Evolutionary conservation across 441 rosid species (phyloP).

Genomic region (Daphne laureola): DNA sequence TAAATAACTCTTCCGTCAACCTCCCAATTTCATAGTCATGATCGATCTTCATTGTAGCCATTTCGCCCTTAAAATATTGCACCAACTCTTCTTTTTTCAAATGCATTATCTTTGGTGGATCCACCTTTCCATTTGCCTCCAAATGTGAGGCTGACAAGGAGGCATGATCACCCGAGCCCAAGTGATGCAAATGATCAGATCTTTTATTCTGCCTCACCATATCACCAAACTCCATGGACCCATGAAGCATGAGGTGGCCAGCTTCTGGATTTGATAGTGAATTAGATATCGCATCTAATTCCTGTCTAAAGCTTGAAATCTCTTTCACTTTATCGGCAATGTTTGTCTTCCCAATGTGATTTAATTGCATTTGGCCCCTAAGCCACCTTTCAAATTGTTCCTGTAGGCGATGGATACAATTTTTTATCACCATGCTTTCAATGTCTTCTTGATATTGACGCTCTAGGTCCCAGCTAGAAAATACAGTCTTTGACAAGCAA

Average conservation of each 20-base stretch:
- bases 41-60: conserved; percentile 77
- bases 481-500: conserved; percentile 30
- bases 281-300: conserved; percentile 55
- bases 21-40: conserved; percentile 54
- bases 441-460: conserved; percentile 40
- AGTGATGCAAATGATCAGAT: conserved; percentile 43
- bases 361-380: conserved; percentile 30
- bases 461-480: conserved; percentile 45
- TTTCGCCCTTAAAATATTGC: conserved; percentile 52
- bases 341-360: conserved; percentile 24
- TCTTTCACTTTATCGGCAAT: conserved; percentile 48
- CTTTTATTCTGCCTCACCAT: conserved; percentile 26
- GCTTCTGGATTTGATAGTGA: conserved; percentile 41
- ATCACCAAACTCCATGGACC: conserved; percentile 46
- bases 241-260: conserved; percentile 38
- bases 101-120: conserved; percentile 31
- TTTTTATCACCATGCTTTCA: conserved; percentile 39
- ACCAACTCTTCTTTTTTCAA: conserved; percentile 40
- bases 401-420: conserved; percentile 41
- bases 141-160: conserved; percentile 27
- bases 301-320: conserved; percentile 59
- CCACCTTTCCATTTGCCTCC: conserved; percentile 65
- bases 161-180: conserved; percentile 45
- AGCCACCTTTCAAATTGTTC: conserved; percentile 51
- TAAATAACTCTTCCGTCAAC: conserved; percentile 59